Percentiles rank a stretch among this genome's conserved stretches.
These are phyloP conservation scores for Naganishia sp. DNA, from an alignment of 1,284 basidiomycete genomes.

Conservation along the genomic window DNA sequence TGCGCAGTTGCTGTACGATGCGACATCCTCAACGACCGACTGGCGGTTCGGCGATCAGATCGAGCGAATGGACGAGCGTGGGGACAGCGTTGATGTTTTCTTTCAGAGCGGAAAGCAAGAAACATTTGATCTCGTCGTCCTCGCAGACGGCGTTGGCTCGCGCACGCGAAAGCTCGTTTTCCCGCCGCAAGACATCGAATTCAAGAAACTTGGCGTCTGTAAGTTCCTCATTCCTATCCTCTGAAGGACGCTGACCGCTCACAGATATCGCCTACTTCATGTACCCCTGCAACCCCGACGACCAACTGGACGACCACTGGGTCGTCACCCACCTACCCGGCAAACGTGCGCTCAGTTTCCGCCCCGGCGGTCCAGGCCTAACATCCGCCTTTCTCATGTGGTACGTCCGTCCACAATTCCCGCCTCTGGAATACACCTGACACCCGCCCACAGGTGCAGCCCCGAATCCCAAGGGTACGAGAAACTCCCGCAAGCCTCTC, in stretches of 20 bases:
- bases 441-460: neutral
- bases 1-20: conserved; percentile 9
- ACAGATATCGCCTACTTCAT: conserved; percentile 33
- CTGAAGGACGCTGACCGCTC: neutral
- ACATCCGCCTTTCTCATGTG: conserved; percentile 8
- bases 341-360: conserved; percentile 8
- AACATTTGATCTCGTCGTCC: conserved; percentile 35
- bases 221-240: neutral
- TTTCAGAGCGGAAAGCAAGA: conserved; percentile 26
- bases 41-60: conserved; percentile 23
- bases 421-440: neutral
- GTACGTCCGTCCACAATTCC: neutral
- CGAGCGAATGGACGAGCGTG: neutral
- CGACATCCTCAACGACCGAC: conserved; percentile 4
- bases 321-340: conserved; percentile 17
- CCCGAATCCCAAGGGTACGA: conserved; percentile 1
- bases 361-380: conserved; percentile 1
- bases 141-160: conserved; percentile 34
- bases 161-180: conserved; percentile 19
- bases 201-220: conserved; percentile 18
- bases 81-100: conserved; percentile 2
- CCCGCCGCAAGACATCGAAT: conserved; percentile 7
- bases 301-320: neutral
- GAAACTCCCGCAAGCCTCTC: conserved; percentile 1
- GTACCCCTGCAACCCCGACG: conserved; percentile 11